Conservation (phyloP, 2,329 filamentous ascomycete species). For the Ceratocystis cacaofunesta region DNA sequence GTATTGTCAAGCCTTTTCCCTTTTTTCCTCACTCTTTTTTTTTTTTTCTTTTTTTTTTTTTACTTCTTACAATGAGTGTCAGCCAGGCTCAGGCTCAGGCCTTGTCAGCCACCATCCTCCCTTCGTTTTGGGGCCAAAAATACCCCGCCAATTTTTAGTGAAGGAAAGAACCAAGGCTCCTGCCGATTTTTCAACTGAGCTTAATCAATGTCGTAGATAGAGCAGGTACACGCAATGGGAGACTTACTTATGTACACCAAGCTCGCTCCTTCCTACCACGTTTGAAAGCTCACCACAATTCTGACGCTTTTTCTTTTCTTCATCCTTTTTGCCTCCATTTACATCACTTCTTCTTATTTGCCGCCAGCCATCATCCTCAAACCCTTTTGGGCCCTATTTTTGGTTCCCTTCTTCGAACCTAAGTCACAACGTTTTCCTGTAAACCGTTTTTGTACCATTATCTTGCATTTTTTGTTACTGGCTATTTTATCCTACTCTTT, state of each 20-base stretch:
- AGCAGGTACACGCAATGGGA: not conserved
- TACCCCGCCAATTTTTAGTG: not conserved
- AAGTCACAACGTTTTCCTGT: not conserved
- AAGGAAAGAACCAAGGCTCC: conserved; percentile 5
- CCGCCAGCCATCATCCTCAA: not conserved
- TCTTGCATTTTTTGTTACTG: not conserved
- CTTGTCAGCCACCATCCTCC: not conserved
- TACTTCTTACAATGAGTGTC: not conserved
- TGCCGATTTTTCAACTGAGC: conserved; percentile 7
- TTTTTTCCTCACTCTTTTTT: not conserved
- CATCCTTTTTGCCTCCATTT: not conserved
- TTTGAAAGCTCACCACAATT: not conserved
- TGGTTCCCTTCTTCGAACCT: not conserved
- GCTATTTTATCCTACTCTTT: not conserved
- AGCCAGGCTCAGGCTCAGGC: not conserved
- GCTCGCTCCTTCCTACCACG: not conserved
- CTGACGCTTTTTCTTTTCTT: not conserved
- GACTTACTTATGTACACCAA: not conserved
- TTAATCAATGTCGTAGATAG: conserved; percentile 1
- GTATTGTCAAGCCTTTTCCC: not conserved
- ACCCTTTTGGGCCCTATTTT: too few relatives aligned
- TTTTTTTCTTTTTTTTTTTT: not conserved
- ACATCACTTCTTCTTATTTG: not conserved
- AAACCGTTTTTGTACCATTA: not conserved
- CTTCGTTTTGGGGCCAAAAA: conserved; percentile 1